Base-by-base conservation (phyloP, 2,329 filamentous ascomycete species). In the Cladobotryum mycophilum region DNA sequence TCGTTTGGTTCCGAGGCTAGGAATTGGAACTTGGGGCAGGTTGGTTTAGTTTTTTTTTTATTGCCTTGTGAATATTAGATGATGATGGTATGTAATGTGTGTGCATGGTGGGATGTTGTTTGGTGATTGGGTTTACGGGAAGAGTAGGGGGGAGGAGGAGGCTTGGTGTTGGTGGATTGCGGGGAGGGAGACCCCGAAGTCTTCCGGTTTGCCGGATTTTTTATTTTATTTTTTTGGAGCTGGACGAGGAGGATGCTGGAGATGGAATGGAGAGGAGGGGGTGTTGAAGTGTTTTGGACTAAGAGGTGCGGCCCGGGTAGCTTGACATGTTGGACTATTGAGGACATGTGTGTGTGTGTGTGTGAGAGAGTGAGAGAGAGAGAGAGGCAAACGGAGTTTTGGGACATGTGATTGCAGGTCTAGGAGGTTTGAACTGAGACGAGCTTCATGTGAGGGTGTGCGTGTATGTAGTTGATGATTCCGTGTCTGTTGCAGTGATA, bases 101-200 rank as follows among this genome's bases (percentile, higher is more conserved):
- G 30, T 30, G 33, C 34, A 11, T 30, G 25, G 8, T 30, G 30
- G 44, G 20, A n/a, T 38, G 44, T 47, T 49, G 17, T 33, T 43
- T 40, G 34, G 49, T 47, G 13, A n/a, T 38, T 5, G 13, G 14
- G 36, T 7, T 38, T n/a, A n/a, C 36, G 36, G 36, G 17, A 38
- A 38, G 36, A 38, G 17, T 38, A 38, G 36, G 36, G 36, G 36
- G 36, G 36, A 38, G 36, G 36, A 20, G 36, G 36, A 38, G 36
- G 17, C 14, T 17, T 38, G 36, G 12, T 51, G 49, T 51, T 51
- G 43, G 44, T 47, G 41, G 44, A 51, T 47, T 51, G 49, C 45
- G 49, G 44, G 49, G 49, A 44, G 37, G 20, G 20, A 20, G 20
- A 42, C 37, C 44, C 49, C 49, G 44, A 47, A 44, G 45, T 44